Evolutionary conservation across 768 basidiomycete species (phyloP), one percentile per base, ranked within the genome.

Genomic region (Trametes cinnabarina): DNA sequence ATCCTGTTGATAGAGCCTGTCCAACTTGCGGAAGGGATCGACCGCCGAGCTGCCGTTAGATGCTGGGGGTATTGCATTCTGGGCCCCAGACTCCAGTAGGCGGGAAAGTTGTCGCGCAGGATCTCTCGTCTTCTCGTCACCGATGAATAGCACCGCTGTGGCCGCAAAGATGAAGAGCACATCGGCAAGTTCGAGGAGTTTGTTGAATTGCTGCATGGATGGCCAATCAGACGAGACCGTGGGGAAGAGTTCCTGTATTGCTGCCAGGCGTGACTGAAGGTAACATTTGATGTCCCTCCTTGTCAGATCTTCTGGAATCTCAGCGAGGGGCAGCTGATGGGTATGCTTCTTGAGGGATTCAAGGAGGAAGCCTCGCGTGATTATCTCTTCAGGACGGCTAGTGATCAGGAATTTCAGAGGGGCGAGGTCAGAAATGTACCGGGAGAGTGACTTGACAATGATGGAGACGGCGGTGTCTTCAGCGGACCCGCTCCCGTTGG

Each of bases 131-230:
- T 58, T 17, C 19, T 43, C 23, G 44, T 35, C 46, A 46, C 46
- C 60, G 7, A 69, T 63, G 26, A 61, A 68, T 30, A 56, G 60
- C n/a, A 63, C 44, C 1, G 61, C 53, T 0, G 67, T 64, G 0
- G 66, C 50, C 1, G 67, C 67, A 22, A 56, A 67, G n/a, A 66
- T 65, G 32, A 69, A 69, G 12, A 68, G 30, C 0, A 62, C 62
- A 3, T 23, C 42, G 1, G 55, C 43, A 2, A 47, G 22, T 3
- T 32, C 10, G 9, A 42, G n/a, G 5, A 61, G 44, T 8, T 23
- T 23, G 4, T 35, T n/a, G 15, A 61, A 6, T 7, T 61, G 43
- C 2, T 28, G 25, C n/a, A 11, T 17, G 2, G 41, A 12, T 23
- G 60, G 60, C 60, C 60, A 61, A 19, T n/a, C 17, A 5, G 25